Conservation (phyloP, 345 rosid genomes). For the Atalantia buxifolia region DNA sequence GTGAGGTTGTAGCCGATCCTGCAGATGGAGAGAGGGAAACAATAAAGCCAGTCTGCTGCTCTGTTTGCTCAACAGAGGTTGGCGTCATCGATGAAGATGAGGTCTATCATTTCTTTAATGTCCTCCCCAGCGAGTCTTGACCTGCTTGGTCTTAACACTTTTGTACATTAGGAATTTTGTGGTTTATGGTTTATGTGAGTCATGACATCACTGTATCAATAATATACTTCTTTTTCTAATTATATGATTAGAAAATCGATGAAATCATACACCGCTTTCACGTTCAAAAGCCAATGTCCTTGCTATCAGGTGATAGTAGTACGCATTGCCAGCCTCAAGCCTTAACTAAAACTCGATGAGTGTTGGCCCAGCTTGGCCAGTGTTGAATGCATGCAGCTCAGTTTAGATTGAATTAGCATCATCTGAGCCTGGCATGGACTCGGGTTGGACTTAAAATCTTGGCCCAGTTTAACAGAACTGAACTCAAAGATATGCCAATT, state of each 20-base stretch:
- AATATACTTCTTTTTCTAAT: not conserved
- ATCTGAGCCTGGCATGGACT: too few relatives aligned
- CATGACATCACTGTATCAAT: not conserved
- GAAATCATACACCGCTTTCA: not conserved
- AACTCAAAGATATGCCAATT: too few relatives aligned
- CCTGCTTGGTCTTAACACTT: not conserved
- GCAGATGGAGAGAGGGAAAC: constrained; percentile 21
- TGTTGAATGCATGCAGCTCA: too few relatives aligned
- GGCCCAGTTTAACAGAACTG: too few relatives aligned
- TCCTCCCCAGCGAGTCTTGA: constrained; percentile 73
- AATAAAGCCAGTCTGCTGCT: constrained; percentile 49
- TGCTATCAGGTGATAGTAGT: too few relatives aligned
- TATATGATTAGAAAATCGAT: not conserved
- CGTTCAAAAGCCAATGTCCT: not conserved
- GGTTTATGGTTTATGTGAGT: too few relatives aligned
- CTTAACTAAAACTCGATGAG: too few relatives aligned
- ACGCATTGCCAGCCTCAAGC: too few relatives aligned
- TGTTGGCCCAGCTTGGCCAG: too few relatives aligned
- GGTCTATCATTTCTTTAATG: constrained; percentile 78
- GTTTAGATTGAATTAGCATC: too few relatives aligned
- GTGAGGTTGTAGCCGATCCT: constrained; percentile 21
- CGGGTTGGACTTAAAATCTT: too few relatives aligned
- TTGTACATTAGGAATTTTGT: not conserved
- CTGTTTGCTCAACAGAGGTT: constrained; percentile 59
- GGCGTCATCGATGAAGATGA: constrained; percentile 68